Base-by-base conservation (phyloP, 768 basidiomycete genomes). In the Fomitopsis serialis region DNA sequence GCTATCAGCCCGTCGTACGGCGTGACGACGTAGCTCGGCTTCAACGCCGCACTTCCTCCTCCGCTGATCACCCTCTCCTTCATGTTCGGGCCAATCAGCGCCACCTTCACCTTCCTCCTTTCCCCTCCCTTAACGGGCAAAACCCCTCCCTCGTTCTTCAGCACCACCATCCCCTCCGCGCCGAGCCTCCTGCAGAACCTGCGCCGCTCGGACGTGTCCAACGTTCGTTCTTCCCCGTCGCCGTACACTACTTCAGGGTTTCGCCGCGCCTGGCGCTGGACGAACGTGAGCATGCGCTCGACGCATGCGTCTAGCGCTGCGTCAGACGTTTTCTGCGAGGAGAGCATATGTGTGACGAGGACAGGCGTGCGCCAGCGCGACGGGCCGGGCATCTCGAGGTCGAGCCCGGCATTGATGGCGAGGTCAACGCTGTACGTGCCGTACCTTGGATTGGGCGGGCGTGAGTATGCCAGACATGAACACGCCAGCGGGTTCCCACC, bases 11-110 rank as follows among this genome's bases (percentile, higher is more conserved):
- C 87, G 11, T 83, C 77, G 61, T 73, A 84, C 1, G 88, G 87
- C 3, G 79, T 80, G 17, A 83, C 71, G 25, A 80, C 73, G 71
- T 87, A 89, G 15, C 76, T 79, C 1, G 85, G 72, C 54, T 82
- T 86, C 50, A 92, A 73, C 32, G 72, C 65, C 10, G 87, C 85
- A 32, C 89, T 89, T 34, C 89, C 89, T 23, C 89, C 90, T 12
- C 85, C 85, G 19, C 86, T 89, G 43, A 88, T 80, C 6, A 87
- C 74, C 36, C 78, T 67, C 47, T 78, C 80, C 63, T 80, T 79
- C 42, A 80, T 81, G 65, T 87, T 87, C 2, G 86, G 83, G 1
- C 86, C 86, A 52, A 88, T 82, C 45, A 88, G 70, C 4, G 81
- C 83, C 37, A 90, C 69, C 53, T 72, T 79, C 35, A 74, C 66